Percentiles rank a stretch among this genome's conserved stretches.
These are phyloP conservation scores for Cryptosporidium ubiquitum DNA, from an alignment of 169 alveolate species.

Conservation along the genomic window DNA sequence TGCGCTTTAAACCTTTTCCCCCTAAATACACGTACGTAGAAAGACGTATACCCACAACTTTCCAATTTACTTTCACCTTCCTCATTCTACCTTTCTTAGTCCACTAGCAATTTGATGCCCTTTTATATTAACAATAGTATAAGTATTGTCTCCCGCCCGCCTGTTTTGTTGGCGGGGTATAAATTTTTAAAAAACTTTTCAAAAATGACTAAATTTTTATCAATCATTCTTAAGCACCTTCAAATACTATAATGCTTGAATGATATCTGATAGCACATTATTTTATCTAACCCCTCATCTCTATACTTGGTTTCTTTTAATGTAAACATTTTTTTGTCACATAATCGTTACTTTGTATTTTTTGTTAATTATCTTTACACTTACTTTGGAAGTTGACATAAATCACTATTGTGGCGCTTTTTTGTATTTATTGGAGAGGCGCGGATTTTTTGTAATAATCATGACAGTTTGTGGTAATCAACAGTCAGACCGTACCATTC, in stretches of 20 bases:
- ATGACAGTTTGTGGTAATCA: background rate
- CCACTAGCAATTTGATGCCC: slow-evolving; percentile 54
- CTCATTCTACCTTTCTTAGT: slow-evolving; percentile 33
- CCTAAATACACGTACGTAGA: slow-evolving; percentile 59
- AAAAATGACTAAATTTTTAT: background rate
- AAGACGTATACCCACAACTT: slow-evolving; percentile 68
- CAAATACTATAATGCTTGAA: background rate
- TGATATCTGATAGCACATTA: background rate
- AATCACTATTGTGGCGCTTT: background rate
- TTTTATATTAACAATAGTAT: background rate
- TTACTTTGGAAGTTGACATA: no score
- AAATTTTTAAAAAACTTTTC: background rate
- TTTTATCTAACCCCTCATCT: no score
- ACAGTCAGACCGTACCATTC: slow-evolving; percentile 7
- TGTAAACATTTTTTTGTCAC: background rate
- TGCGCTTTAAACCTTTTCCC: slow-evolving; percentile 34
- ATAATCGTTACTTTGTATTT: no score
- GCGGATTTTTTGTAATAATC: background rate
- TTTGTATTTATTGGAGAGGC: background rate
- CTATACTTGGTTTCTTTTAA: background rate
- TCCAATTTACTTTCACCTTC: slow-evolving; percentile 24
- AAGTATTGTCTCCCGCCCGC: slow-evolving; percentile 60
- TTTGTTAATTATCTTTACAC: background rate
- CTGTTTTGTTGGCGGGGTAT: slow-evolving; percentile 27
- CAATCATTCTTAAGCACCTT: background rate